A percentile compares a stretch with the other conserved stretches of the same genome.
Conservation (phyloP, 257 asterid species). For the Scutellaria barbata region DNA sequence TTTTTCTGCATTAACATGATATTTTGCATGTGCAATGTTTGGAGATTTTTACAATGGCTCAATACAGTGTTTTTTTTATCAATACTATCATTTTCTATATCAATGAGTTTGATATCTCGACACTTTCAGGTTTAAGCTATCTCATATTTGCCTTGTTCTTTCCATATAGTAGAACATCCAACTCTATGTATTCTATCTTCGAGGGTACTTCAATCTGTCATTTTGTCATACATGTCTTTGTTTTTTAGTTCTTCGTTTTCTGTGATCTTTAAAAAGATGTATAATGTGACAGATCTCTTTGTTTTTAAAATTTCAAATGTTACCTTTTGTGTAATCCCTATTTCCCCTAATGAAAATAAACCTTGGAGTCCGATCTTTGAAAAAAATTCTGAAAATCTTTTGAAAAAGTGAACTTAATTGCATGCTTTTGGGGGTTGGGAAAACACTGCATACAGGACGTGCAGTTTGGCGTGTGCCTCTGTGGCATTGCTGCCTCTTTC, state of each 20-base stretch:
- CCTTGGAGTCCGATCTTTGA: no score
- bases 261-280: slow-evolving; percentile 14
- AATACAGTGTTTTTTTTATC: not conserved
- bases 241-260: not conserved
- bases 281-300: not conserved
- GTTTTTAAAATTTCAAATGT: not conserved
- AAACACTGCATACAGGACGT: no score
- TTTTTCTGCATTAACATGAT: slow-evolving; percentile 13
- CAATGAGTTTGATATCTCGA: not conserved
- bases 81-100: not conserved
- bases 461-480: no score
- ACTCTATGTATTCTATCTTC: not conserved
- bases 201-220: slow-evolving; percentile 7
- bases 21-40: slow-evolving; percentile 17
- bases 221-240: not conserved
- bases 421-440: no score
- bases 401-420: no score
- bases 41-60: not conserved
- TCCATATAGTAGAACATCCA: slow-evolving; percentile 6
- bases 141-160: not conserved
- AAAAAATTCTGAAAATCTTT: no score
- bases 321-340: not conserved
- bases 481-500: no score
- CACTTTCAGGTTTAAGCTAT: not conserved
- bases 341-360: no score